Base-by-base conservation (phyloP, 192 early-diverging fungal genomes). In the Linnemannia zychae region DNA sequence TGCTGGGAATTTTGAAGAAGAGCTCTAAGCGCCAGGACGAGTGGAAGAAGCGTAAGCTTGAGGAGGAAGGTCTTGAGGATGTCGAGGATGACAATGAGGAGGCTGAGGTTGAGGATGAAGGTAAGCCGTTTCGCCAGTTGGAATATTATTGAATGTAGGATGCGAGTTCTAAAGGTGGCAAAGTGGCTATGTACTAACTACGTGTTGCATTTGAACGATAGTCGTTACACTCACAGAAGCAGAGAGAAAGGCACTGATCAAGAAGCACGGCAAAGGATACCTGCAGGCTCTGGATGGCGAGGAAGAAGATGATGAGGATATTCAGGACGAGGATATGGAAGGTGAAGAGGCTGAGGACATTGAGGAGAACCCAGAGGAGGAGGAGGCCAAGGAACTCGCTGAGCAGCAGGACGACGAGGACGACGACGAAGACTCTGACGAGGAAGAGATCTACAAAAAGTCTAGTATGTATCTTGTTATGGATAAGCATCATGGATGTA, bases 1-100 rank as follows among this genome's bases (percentile, higher is more conserved):
- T 94, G 20, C 70, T 94, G 12, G 91, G 91, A 2, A 87, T 89
- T 3, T 79, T 94, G 48, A 90, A 92, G 75, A 92, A 90, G 87
- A 89, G 83, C 18, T 91, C 91, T 0, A 89, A 91, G 46, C 80
- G 90, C 31, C 73, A 90, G 65, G 89, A 89, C 15, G 88, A 88
- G 47, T 89, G 91, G 80, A 87, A 88, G 71, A 83, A 86, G 69
- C 81, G 88, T n/a, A 83, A 86, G 44, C 67, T 87, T 33, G 91
- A 91, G 67, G 89, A 92, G 70, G 89, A 91, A 72, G 89, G 89
- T 7, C 75, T 89, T 1, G 89, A 90, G 52, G 88, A 86, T 74
- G 38, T 84, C 36, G 88, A 86, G 4, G 74, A 88, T 4, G 88
- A 77, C 17, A 50, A 85, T 18, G 84, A 89, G 16, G 57, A 33